Evolutionary conservation across 2,329 filamentous ascomycete species (phyloP).

Genomic region (Dactylonectria estremocensis): DNA sequence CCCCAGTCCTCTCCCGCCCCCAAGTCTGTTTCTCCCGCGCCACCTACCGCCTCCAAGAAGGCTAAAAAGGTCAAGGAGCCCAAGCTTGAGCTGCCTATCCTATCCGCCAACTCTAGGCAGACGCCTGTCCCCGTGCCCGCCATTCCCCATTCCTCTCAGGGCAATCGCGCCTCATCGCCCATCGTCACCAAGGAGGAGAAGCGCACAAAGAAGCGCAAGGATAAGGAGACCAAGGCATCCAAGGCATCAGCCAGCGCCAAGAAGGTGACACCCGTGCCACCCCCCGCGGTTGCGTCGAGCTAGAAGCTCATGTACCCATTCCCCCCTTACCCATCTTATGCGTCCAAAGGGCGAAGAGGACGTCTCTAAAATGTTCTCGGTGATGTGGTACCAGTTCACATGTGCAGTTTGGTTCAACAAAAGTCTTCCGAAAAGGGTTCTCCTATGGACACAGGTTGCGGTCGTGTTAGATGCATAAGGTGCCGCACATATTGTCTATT

Average conservation of each 20-base stretch:
- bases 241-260: constrained; percentile 35
- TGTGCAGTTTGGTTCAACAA: constrained; percentile 12
- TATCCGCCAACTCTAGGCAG: constrained; percentile 41
- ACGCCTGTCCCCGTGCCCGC: constrained; percentile 54
- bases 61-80: constrained; percentile 51
- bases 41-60: constrained; percentile 35
- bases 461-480: constrained; percentile 16
- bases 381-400: not conserved
- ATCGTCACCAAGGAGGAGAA: constrained; percentile 46
- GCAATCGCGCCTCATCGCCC: constrained; percentile 45
- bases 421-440: constrained; percentile 4
- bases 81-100: constrained; percentile 35
- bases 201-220: constrained; percentile 51
- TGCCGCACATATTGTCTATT: constrained; percentile 30
- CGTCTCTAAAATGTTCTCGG: not conserved
- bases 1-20: constrained; percentile 48
- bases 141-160: constrained; percentile 52
- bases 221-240: constrained; percentile 42
- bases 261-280: constrained; percentile 48
- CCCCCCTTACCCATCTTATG: not conserved
- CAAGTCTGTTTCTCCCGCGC: constrained; percentile 42
- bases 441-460: not conserved
- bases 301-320: constrained; percentile 38
- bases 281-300: constrained; percentile 42
- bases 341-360: constrained; percentile 16